Evolutionary conservation across 2,329 filamentous ascomycete species (phyloP), one percentile per base, ranked within the genome.

Genomic region (Microcyclospora tardicrescens): DNA sequence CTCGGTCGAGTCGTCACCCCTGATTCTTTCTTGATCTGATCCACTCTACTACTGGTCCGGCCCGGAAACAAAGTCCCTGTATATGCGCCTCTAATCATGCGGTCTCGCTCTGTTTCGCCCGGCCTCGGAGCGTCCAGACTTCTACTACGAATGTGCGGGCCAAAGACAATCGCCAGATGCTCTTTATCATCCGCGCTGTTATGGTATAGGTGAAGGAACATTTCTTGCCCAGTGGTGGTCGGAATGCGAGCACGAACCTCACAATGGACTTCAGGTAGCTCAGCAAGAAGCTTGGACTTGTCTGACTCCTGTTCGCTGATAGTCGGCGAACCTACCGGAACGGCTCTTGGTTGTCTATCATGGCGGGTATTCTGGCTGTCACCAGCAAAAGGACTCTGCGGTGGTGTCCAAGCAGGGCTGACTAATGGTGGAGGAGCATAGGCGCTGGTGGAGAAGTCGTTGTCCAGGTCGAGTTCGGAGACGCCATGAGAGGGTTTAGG

Each of bases 161-260:
- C 91, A 61, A 98, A 98, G 0, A 98, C 91, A 55, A 98, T 96
- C 13, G 91, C 91, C 37, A 98, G 66, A 59, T 98, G 91, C 57
- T 98, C 91, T 62, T 98, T 98, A 48, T 80, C 84, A 61, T 98
- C 91, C 6, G 84, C 77, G 52, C 83, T 83, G 62, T 98, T 98
- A 46, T 79, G 79, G 64, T 98, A 98, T 0, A 96, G 69, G 57
- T 98, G 89, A 37, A 98, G 64, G 62, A 93, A 98, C 86, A 98
- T 96, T 61, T 98, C 87, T 10, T 86, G 83, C 3, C 89, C 89
- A 0, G 74, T 77, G 2, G 85, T 89, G 1, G 89, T 96, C 0
- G 91, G 91, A 52, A 98, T 98, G 39, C 91, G 80, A 13, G 91
- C 91, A 49, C 91, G 81, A 35, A 96, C 91, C 47, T 93, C 78